Conservation (phyloP, 805 yeast species). For the Ogataea nitratoaversa region DNA sequence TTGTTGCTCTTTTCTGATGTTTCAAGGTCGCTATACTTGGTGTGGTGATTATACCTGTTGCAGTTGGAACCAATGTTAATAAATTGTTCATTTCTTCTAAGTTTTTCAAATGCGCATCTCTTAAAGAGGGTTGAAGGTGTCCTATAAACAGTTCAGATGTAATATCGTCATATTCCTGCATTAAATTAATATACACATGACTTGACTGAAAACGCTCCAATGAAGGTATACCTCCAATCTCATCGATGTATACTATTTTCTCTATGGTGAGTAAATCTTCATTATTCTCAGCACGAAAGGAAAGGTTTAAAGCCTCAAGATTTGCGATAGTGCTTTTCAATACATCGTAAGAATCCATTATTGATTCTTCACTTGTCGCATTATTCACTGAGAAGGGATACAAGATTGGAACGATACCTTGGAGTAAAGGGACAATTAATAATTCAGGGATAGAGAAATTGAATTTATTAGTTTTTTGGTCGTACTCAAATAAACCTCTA, state of each 20-base stretch:
- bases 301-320: conserved; percentile 25
- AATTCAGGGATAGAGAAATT: conserved; percentile 32
- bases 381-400: conserved; percentile 52
- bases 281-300: conserved; percentile 14
- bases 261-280: conserved; percentile 55
- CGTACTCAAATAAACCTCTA: conserved; percentile 35
- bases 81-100: conserved; percentile 60
- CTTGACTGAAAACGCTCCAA: conserved; percentile 74
- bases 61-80: conserved; percentile 44
- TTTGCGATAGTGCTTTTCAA: conserved; percentile 36
- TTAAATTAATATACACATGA: conserved; percentile 81
- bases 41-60: conserved; percentile 84
- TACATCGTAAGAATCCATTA: conserved; percentile 37
- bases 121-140: conserved; percentile 38
- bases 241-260: conserved; percentile 75
- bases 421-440: conserved; percentile 38
- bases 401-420: conserved; percentile 53
- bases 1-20: conserved; percentile 37
- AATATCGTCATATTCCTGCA: conserved; percentile 74
- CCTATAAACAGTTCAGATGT: conserved; percentile 61
- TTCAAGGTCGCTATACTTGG: conserved; percentile 61
- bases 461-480: conserved; percentile 10
- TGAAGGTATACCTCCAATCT: conserved; percentile 88
- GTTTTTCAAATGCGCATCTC: conserved; percentile 61
- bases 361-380: conserved; percentile 24